Percentiles rank a stretch among this genome's conserved stretches.
These are phyloP conservation scores for Wakefieldia striispora DNA, from an alignment of 768 basidiomycete genomes.

Conservation along the genomic window DNA sequence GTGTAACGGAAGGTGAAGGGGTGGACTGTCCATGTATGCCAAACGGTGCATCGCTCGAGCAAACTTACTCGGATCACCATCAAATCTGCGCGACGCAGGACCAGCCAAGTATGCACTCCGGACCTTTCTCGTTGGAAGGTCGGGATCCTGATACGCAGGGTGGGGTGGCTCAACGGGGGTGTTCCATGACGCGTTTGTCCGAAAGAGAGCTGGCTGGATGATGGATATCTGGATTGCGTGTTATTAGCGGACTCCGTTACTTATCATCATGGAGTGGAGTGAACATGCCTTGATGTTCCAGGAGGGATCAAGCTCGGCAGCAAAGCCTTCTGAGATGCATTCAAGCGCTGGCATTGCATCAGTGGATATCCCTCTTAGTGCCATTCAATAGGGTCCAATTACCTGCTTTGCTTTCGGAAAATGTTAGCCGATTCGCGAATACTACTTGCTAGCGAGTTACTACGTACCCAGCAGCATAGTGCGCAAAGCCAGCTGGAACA, in stretches of 20 bases:
- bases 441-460: background rate
- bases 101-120: conserved; percentile 10
- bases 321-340: conserved; percentile 37
- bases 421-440: background rate
- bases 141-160: conserved; percentile 17
- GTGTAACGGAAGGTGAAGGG: conserved; percentile 26
- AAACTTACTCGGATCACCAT: conserved; percentile 25
- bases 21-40: conserved; percentile 21
- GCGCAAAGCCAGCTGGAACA: conserved; percentile 12
- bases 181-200: conserved; percentile 9
- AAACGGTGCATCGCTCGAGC: conserved; percentile 16
- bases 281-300: conserved; percentile 46
- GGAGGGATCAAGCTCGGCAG: conserved; percentile 40
- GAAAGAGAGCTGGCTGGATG: conserved; percentile 24
- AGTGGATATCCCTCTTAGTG: background rate
- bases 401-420: conserved; percentile 25
- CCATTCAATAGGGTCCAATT: background rate
- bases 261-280: too few species aligned
- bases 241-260: background rate
- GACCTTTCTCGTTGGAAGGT: conserved; percentile 14
- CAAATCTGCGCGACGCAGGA: background rate
- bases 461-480: conserved; percentile 29
- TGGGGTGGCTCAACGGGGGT: conserved; percentile 13
- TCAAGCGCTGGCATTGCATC: conserved; percentile 32
- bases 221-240: conserved; percentile 18